Evolutionary conservation across 352 stramenopile genomes (phyloP), one percentile per base, ranked within the genome.

Genomic region (Vaucheria bursata): DNA sequence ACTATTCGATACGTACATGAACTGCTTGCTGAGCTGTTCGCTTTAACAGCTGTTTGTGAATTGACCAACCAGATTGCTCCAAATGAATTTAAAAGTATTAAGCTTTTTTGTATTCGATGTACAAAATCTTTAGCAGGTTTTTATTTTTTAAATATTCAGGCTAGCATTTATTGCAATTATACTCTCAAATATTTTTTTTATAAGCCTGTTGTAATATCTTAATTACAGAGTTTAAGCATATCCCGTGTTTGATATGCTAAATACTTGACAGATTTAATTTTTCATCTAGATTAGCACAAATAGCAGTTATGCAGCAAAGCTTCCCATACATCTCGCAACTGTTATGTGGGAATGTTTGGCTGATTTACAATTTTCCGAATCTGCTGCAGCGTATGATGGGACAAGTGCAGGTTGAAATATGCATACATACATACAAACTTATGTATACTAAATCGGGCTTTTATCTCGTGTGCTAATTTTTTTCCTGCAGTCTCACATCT

Each of bases 291-390:
- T 50, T 50, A 50, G 39, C 12, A 12, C 59, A 18, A 45, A 35
- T 34, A 59, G 34, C 59, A 38, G 71, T 49, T 81, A 81, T 39
- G 37, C 74, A 0, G 50, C 67, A 29, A 80, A 82, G 74, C 39
- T 82, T 0, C 77, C 77, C 18, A 33, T 49, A 0, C 74, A 68
- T 38, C 39, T 82, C 29, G 71, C 77, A 1, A 75, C 77, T 1
- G 35, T 75, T 25, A 34, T 82, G 45, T 83, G 70, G 52, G 77
- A 82, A 32, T 74, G 70, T 8, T 65, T 82, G 5, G 36, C 34
- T 40, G 71, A 34, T 3, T 72, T 82, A 64, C 77, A 82, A 65
- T 79, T 82, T 64, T 64, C 50, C 4, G 77, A 82, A 8, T 32
- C 75, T 38, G 77, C 77, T 37, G 72, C 70, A 74, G 71, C 35